phyloP scores from a whole-genome alignment of 2,329 filamentous ascomycete genomes.

The Xylaria sp. region DNA sequence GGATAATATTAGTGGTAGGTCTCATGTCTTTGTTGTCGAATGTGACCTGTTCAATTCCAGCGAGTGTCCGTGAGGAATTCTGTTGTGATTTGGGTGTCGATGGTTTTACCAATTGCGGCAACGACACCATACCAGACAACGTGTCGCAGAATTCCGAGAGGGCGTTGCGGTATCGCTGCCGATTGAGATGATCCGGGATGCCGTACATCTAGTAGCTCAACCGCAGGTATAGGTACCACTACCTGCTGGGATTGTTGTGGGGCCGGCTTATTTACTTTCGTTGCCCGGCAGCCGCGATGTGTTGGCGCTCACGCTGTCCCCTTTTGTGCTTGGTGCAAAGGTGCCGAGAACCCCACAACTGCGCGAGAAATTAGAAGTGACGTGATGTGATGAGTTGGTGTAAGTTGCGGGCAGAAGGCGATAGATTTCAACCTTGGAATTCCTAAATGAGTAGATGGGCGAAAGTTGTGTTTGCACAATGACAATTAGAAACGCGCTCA shows the following conservation, averaged over 20 bases:
- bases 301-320: constrained; percentile 5
- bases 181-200: constrained; percentile 41
- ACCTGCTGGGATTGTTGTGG: constrained; percentile 31
- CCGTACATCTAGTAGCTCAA: constrained; percentile 36
- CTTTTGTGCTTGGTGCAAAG: not conserved
- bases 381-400: not conserved
- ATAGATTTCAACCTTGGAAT: not conserved
- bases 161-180: constrained; percentile 41
- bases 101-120: constrained; percentile 58
- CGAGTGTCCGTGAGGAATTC: constrained; percentile 45
- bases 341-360: constrained; percentile 26
- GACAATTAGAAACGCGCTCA: not conserved
- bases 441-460: not conserved
- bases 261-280: constrained; percentile 40
- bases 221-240: not conserved
- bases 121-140: constrained; percentile 51
- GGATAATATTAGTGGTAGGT: constrained; percentile 45
- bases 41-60: constrained; percentile 29
- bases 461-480: not conserved
- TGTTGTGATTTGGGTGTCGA: constrained; percentile 41
- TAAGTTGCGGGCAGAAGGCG: not conserved
- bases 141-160: constrained; percentile 40
- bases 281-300: constrained; percentile 38
- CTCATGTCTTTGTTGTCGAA: constrained; percentile 31
- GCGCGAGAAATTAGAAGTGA: constrained; percentile 9